phyloP scores from a whole-genome alignment of 208 protist genomes.

The Trypanosoma vivax region DNA sequence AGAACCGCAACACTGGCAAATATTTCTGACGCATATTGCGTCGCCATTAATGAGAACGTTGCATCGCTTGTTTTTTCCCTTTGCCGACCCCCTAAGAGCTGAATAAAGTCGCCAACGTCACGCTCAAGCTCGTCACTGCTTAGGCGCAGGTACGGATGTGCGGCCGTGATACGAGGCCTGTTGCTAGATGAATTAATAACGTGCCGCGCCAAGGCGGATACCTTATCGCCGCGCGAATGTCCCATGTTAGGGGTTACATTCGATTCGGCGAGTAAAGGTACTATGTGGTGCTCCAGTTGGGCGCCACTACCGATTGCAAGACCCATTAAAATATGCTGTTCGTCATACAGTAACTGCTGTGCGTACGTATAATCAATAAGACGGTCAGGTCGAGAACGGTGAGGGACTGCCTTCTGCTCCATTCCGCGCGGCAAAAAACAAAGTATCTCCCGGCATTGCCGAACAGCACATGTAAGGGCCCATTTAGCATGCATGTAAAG shows the following conservation, averaged over 20 bases:
- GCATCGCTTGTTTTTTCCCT: slow-evolving; percentile 13
- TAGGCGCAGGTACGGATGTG: slow-evolving; percentile 60
- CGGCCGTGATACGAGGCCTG: slow-evolving; percentile 31
- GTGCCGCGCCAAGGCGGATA: no score
- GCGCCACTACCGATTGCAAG: slow-evolving; percentile 28
- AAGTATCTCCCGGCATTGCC: slow-evolving; percentile 28
- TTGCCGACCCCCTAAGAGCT: slow-evolving; percentile 20
- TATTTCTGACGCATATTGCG: slow-evolving; percentile 61
- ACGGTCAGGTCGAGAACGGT: slow-evolving; percentile 39
- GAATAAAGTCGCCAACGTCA: slow-evolving; percentile 39
- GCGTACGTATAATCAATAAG: slow-evolving; percentile 68
- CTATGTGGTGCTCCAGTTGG: slow-evolving; percentile 36
- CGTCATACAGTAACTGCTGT: slow-evolving; percentile 27
- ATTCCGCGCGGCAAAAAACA: no score
- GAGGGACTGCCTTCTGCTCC: slow-evolving; percentile 15
- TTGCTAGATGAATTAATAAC: slow-evolving; percentile 3
- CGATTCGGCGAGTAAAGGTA: slow-evolving; percentile 24
- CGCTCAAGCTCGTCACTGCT: slow-evolving; percentile 35
- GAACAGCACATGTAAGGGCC: slow-evolving; percentile 46
- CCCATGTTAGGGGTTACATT: not conserved
- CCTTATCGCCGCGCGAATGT: no score
- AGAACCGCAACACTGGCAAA: slow-evolving; percentile 66
- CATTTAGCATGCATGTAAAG: slow-evolving; percentile 56
- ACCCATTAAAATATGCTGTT: slow-evolving; percentile 38
- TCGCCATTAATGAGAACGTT: slow-evolving; percentile 27